Evolutionary conservation across 352 stramenopile species (phyloP).

Genomic region (Aphanomyces cochlioides): DNA sequence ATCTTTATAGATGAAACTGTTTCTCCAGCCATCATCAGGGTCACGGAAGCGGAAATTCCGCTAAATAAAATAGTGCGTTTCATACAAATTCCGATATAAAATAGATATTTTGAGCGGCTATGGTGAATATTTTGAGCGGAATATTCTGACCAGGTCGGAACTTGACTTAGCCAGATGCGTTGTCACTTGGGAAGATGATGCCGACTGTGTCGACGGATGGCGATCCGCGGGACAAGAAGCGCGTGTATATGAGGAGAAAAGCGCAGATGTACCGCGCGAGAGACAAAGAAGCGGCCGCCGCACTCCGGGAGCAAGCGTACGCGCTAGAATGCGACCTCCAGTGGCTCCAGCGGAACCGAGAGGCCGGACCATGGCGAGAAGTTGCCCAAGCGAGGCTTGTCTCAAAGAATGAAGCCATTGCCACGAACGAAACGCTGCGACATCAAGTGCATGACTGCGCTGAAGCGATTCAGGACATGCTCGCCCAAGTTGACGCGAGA

Average conservation of each 20-base stretch:
- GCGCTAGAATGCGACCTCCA: constrained; percentile 7
- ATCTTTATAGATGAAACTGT: too few species aligned
- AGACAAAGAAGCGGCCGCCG: constrained; percentile 1
- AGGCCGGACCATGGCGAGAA: background rate
- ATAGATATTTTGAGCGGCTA: too few species aligned
- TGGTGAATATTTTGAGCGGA: too few species aligned
- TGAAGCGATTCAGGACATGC: background rate
- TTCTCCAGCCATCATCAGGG: too few species aligned
- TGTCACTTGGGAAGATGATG: background rate
- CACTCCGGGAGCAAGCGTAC: constrained; percentile 7
- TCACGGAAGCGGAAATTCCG: too few species aligned
- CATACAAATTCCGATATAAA: too few species aligned
- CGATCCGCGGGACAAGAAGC: constrained; percentile 15
- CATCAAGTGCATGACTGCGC: constrained; percentile 1
- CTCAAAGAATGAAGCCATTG: constrained; percentile 4
- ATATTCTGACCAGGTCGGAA: too few species aligned
- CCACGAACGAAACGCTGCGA: background rate
- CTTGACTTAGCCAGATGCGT: too few species aligned
- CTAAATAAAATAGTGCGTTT: too few species aligned
- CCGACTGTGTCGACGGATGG: background rate
- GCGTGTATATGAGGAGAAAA: constrained; percentile 17
- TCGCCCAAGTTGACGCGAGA: background rate
- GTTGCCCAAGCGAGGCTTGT: background rate
- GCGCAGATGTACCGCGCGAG: constrained; percentile 15
- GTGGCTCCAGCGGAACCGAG: background rate